These are phyloP conservation scores for Haplosporangium gracile DNA, from an alignment of 192 early-diverging fungal genomes.

Conservation along the genomic window DNA sequence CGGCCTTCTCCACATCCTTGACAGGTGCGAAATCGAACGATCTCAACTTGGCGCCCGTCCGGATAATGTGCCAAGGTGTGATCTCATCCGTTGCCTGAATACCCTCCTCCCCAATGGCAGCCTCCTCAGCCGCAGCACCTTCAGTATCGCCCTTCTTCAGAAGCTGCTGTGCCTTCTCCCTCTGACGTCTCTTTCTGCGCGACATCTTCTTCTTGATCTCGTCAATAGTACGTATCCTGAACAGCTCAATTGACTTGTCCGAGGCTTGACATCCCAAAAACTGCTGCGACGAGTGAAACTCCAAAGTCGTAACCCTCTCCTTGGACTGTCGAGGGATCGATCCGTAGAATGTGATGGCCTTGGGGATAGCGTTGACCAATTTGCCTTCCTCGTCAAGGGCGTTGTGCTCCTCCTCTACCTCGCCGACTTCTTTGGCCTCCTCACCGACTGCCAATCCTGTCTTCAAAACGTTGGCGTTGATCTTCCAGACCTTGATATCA, in stretches of 20 bases:
- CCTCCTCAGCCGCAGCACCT: constrained; percentile 56
- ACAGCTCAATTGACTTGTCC: constrained; percentile 88
- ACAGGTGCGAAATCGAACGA: constrained; percentile 82
- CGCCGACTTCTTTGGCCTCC: constrained; percentile 57
- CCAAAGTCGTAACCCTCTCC: constrained; percentile 83
- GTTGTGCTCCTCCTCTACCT: constrained; percentile 38
- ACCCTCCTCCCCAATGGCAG: constrained; percentile 55
- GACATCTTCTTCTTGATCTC: constrained; percentile 89
- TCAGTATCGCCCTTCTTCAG: constrained; percentile 63
- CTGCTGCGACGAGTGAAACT: constrained; percentile 82
- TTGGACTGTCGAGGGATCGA: constrained; percentile 83
- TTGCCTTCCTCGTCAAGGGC: constrained; percentile 4
- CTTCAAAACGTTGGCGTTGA: constrained; percentile 73
- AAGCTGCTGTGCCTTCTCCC: constrained; percentile 74
- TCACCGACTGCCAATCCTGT: constrained; percentile 67
- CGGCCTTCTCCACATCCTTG: constrained; percentile 62
- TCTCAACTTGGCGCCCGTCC: constrained; percentile 82
- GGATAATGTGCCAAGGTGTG: constrained; percentile 76
- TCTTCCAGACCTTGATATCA: constrained; percentile 89
- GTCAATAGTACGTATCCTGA: constrained; percentile 78
- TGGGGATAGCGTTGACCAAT: constrained; percentile 58
- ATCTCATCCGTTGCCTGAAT: constrained; percentile 86
- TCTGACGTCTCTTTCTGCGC: constrained; percentile 81
- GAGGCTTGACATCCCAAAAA: constrained; percentile 87
- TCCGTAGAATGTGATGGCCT: constrained; percentile 82